Percentiles rank a stretch among this genome's conserved stretches.
Evolutionary conservation across 208 protist genomes (phyloP).

Genomic region (Leishmania tropica): DNA sequence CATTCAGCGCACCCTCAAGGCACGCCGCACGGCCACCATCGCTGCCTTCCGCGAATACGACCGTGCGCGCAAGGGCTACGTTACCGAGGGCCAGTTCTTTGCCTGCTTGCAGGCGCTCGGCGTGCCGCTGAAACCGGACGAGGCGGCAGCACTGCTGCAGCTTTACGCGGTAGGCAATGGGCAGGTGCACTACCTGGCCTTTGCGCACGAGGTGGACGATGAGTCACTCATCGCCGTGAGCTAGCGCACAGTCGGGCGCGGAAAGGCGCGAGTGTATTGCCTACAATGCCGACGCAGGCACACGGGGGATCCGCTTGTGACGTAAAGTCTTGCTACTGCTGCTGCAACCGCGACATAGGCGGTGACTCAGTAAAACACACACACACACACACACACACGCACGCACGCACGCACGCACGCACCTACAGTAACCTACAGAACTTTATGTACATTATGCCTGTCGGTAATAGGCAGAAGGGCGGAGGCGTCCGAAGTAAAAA

Average conservation of each 20-base stretch:
- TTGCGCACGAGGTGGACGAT: constrained; percentile 58
- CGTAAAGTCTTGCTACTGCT: not conserved
- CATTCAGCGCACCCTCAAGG: constrained; percentile 51
- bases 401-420: no score
- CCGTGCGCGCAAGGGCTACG: constrained; percentile 60
- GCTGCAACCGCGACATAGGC: not conserved
- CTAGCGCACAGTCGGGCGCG: not conserved
- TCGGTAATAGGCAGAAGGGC: not conserved
- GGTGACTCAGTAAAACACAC: not conserved
- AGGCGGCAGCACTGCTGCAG: constrained; percentile 52
- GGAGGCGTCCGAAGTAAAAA: not conserved
- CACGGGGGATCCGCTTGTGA: not conserved
- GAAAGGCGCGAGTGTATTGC: not conserved
- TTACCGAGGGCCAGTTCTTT: constrained; percentile 90
- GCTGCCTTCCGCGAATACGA: constrained; percentile 87
- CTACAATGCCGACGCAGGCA: not conserved
- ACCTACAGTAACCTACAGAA: no score
- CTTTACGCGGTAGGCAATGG: constrained; percentile 61
- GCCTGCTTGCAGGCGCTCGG: constrained; percentile 75
- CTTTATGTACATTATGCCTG: not conserved
- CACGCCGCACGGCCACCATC: constrained; percentile 57
- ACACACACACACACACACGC: no score
- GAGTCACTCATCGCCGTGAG: constrained; percentile 36
- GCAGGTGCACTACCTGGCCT: constrained; percentile 75
- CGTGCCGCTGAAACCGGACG: constrained; percentile 67